Conservation (phyloP, 371 early-diverging fungal genomes). For the Apophysomyces trapeziformis region DNA sequence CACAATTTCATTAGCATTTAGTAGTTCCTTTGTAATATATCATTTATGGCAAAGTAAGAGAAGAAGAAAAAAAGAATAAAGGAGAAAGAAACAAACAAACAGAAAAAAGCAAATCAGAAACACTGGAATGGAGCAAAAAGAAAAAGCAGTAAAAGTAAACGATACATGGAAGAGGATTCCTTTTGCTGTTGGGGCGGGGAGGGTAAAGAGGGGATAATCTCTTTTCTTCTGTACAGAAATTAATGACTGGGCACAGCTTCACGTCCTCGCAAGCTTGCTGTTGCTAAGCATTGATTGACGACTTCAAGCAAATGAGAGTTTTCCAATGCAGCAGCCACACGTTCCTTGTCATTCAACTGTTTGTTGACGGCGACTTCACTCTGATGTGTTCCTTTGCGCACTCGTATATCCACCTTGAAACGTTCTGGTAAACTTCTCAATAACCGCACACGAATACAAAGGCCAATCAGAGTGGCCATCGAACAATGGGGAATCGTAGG, state of each 20-base stretch:
- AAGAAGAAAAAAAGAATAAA: neutral
- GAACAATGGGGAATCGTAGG: slow-evolving; percentile 99
- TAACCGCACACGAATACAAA: slow-evolving; percentile 95
- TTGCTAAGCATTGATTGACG: slow-evolving; percentile 89
- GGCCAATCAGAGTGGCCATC: slow-evolving; percentile 99
- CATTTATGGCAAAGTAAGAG: neutral
- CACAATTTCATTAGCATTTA: neutral
- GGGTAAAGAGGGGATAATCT: too few species aligned
- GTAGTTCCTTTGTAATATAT: neutral
- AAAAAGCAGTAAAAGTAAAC: too few species aligned
- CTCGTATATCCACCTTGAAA: slow-evolving; percentile 91
- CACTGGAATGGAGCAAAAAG: too few species aligned
- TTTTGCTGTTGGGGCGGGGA: too few species aligned
- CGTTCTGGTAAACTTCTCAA: slow-evolving; percentile 84
- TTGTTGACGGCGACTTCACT: slow-evolving; percentile 96
- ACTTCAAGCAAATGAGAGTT: slow-evolving; percentile 93
- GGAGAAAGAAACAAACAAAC: neutral
- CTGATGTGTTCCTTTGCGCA: slow-evolving; percentile 95
- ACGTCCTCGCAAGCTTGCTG: slow-evolving; percentile 50
- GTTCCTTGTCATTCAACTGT: slow-evolving; percentile 99
- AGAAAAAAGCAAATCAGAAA: neutral
- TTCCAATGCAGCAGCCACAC: slow-evolving; percentile 99
- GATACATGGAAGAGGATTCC: too few species aligned
- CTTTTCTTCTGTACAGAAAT: too few species aligned
- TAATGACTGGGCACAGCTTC: slow-evolving; percentile 15